phyloP scores from a whole-genome alignment of 2,329 filamentous ascomycete genomes.

The Claviceps sp. region DNA sequence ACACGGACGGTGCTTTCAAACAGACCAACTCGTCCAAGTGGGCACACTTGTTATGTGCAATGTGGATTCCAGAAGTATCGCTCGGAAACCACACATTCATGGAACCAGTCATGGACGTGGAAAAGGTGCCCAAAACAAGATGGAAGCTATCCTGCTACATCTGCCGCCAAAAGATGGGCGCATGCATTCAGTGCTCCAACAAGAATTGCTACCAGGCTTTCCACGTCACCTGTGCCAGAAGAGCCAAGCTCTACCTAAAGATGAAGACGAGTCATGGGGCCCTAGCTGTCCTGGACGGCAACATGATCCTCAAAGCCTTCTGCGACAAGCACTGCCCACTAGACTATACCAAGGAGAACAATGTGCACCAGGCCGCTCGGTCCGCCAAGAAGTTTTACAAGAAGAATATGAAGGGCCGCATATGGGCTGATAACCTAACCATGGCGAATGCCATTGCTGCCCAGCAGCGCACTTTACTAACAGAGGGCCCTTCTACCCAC shows the following conservation, averaged over 20 bases:
- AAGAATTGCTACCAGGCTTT: constrained; percentile 96
- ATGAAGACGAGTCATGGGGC: constrained; percentile 89
- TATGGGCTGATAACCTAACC: constrained; percentile 85
- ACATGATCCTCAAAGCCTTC: constrained; percentile 79
- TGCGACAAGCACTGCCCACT: constrained; percentile 89
- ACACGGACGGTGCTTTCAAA: constrained; percentile 95
- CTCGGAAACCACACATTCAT: constrained; percentile 94
- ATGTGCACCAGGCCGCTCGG: constrained; percentile 64
- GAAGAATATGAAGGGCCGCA: constrained; percentile 71
- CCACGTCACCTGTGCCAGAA: constrained; percentile 87
- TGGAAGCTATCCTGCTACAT: constrained; percentile 96
- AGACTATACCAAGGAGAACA: constrained; percentile 79
- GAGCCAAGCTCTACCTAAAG: constrained; percentile 76
- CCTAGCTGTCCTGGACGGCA: constrained; percentile 63
- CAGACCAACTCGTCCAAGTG: constrained; percentile 94
- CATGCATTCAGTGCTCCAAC: constrained; percentile 95
- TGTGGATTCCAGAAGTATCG: constrained; percentile 97
- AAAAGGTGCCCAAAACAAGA: constrained; percentile 87
- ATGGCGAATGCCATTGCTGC: constrained; percentile 72
- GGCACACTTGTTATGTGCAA: constrained; percentile 90
- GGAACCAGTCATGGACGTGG: constrained; percentile 95
- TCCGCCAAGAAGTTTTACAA: constrained; percentile 85
- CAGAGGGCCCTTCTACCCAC: constrained; percentile 56
- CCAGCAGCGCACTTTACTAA: constrained; percentile 47
- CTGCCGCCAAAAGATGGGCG: constrained; percentile 93